Evolutionary conservation across 2,329 filamentous ascomycete genomes (phyloP).

Genomic region (Diaporthe citrichinensis): DNA sequence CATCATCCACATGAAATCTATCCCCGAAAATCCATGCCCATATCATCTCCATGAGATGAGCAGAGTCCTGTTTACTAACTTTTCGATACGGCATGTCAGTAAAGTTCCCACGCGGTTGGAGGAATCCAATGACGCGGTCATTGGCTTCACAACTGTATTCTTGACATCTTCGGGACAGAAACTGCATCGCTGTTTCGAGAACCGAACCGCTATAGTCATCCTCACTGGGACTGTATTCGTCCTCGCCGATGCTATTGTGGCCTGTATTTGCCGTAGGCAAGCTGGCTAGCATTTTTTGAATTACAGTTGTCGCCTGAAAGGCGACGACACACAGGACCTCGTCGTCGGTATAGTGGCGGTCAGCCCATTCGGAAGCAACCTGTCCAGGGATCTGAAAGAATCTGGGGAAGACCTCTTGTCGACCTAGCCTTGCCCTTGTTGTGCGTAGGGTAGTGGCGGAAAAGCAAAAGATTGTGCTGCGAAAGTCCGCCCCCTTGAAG

Average conservation of each 20-base stretch:
- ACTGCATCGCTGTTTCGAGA: accelerated
- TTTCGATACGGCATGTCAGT: neutral
- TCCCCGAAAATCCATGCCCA: neutral
- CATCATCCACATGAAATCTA: neutral
- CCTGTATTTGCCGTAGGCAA: no score
- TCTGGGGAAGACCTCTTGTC: no score
- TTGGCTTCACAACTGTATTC: neutral
- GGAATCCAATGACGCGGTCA: neutral
- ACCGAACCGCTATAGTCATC: neutral
- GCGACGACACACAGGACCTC: no score
- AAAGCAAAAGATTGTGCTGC: neutral
- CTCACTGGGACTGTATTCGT: no score
- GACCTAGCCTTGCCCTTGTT: no score
- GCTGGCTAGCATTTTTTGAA: no score
- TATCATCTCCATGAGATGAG: neutral
- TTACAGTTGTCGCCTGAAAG: no score
- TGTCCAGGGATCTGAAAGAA: no score
- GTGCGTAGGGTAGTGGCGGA: no score
- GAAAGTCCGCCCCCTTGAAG: neutral
- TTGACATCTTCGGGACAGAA: neutral
- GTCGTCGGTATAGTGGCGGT: no score
- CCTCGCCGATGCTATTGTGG: no score
- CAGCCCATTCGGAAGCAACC: no score
- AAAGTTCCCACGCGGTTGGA: neutral
- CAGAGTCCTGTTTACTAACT: neutral